Evolutionary conservation across 345 rosid species (phyloP).

Genomic region (Limnanthes douglasii): DNA sequence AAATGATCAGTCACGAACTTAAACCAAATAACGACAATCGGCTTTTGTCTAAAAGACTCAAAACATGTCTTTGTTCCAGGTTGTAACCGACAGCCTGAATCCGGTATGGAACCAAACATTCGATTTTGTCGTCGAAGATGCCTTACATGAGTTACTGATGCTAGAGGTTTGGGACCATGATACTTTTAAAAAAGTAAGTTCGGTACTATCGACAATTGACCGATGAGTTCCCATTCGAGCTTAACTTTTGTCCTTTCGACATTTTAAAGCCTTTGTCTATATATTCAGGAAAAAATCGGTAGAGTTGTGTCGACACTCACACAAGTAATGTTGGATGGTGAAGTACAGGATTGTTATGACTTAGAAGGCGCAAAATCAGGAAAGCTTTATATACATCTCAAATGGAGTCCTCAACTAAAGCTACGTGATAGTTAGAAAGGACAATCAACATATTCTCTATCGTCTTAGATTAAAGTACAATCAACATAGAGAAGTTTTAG

Average conservation of each 20-base stretch:
- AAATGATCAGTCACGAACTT: too few relatives aligned
- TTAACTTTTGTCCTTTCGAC: too few relatives aligned
- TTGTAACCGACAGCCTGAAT: conserved; percentile 56
- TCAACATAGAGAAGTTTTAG: too few relatives aligned
- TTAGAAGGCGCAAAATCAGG: conserved; percentile 64
- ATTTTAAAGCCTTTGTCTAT: too few relatives aligned
- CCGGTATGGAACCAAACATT: conserved; percentile 96
- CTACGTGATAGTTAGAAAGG: too few relatives aligned
- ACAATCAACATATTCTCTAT: too few relatives aligned
- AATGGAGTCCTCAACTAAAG: conserved; percentile 59
- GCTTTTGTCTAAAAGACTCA: too few relatives aligned
- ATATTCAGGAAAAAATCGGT: conserved; percentile 67
- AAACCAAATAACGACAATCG: too few relatives aligned
- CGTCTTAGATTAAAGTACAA: too few relatives aligned
- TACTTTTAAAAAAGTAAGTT: conserved; percentile 64
- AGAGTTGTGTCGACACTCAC: conserved; percentile 79
- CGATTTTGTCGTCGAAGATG: conserved; percentile 93
- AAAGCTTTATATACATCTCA: conserved; percentile 40
- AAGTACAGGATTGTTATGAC: conserved; percentile 36
- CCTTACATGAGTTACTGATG: conserved; percentile 62
- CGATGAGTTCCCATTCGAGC: too few relatives aligned
- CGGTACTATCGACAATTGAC: too few relatives aligned
- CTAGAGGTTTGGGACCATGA: conserved; percentile 76
- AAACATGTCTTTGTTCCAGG: too few relatives aligned
- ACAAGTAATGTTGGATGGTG: conserved; percentile 62